Percentiles rank a stretch among this genome's conserved stretches.
phyloP scores from a whole-genome alignment of 345 rosid genomes.

The Limnanthes douglasii region DNA sequence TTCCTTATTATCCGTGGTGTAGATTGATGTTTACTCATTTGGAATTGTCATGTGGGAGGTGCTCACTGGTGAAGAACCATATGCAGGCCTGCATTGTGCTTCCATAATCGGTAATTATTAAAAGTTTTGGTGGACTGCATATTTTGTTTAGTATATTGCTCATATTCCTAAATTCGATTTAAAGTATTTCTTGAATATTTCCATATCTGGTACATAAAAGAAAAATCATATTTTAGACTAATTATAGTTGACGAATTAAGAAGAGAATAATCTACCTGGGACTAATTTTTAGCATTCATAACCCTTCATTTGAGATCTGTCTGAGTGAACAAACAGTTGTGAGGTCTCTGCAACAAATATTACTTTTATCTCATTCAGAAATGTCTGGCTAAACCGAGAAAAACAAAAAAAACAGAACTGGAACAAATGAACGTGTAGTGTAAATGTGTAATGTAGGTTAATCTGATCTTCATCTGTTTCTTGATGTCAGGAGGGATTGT shows the following conservation, averaged over 20 bases:
- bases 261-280: not conserved
- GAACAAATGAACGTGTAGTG: no score
- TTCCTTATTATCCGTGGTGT: conserved; percentile 5
- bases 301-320: no score
- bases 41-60: conserved; percentile 99
- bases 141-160: not conserved
- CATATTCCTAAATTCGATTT: not conserved
- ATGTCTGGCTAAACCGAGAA: no score
- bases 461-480: not conserved
- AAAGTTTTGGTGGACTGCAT: not conserved
- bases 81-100: conserved; percentile 87
- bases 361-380: no score
- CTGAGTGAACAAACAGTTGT: no score
- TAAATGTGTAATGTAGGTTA: no score
- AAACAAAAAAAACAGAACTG: no score
- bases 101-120: conserved; percentile 71
- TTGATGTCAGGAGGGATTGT: conserved; percentile 72
- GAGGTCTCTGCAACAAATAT: no score
- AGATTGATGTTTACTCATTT: conserved; percentile 99
- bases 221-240: no score
- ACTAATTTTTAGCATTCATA: not conserved
- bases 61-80: conserved; percentile 93
- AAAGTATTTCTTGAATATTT: no score
- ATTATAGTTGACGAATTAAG: no score
- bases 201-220: no score